A percentile compares a stretch with the other conserved stretches of the same genome.
Conservation (phyloP, 805 yeast species). For the Debaryomyces tyrocola region DNA sequence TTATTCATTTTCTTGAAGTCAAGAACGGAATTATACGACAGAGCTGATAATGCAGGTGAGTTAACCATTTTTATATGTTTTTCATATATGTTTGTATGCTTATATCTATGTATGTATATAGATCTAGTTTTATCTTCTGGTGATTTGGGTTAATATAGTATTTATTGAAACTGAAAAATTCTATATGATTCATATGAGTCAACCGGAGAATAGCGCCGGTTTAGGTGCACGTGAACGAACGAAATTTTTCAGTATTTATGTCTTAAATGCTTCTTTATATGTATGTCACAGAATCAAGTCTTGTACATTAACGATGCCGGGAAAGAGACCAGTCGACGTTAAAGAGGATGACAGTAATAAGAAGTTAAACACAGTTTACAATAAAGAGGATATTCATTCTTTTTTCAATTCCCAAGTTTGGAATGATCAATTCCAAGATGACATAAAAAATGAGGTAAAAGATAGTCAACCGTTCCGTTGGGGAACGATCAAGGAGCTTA, state of each 20-base stretch:
- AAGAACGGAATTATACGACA: conserved; percentile 41
- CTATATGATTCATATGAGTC: not conserved
- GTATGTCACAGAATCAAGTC: not conserved
- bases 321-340: not conserved
- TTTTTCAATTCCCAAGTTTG: conserved; percentile 53
- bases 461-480: conserved; percentile 80
- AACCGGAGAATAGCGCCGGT: not conserved
- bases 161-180: not conserved
- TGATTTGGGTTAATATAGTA: too few species aligned
- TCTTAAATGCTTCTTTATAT: too few species aligned
- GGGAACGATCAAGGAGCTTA: conserved; percentile 76
- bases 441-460: conserved; percentile 44
- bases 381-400: conserved; percentile 33
- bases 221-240: not conserved
- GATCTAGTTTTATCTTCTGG: too few species aligned
- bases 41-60: conserved; percentile 22
- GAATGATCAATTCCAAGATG: conserved; percentile 36
- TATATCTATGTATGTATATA: not conserved
- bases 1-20: conserved; percentile 28
- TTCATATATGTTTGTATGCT: not conserved
- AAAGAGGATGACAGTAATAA: not conserved
- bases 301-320: not conserved
- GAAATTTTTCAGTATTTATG: not conserved
- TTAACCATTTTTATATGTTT: conserved; percentile 11
- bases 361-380: not conserved